These are phyloP conservation scores for Talaromyces atroroseus DNA, from an alignment of 2,329 filamentous ascomycete genomes.

Conservation along the genomic window DNA sequence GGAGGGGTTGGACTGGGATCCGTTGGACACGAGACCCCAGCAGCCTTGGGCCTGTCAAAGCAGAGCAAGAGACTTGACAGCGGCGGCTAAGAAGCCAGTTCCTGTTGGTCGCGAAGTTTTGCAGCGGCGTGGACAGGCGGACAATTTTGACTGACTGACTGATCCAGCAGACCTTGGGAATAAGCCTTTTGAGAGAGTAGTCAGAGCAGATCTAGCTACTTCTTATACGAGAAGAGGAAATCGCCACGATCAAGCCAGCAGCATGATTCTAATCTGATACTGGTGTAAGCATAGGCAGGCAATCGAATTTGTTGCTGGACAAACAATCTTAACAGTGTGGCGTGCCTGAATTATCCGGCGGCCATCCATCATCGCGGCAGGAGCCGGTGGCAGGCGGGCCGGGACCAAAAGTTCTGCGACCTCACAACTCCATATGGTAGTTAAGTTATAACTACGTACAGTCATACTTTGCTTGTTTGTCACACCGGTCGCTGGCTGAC, in stretches of 20 bases:
- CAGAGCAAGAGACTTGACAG: not conserved
- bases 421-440: no score
- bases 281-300: no score
- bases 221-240: not conserved
- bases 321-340: not conserved
- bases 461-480: no score
- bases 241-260: no score
- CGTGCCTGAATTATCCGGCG: not conserved
- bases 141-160: slow-evolving; percentile 4
- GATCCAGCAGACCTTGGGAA: not conserved
- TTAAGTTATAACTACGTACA: no score
- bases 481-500: not conserved
- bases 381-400: no score
- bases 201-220: not conserved
- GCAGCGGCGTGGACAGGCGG: not conserved
- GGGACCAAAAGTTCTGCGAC: no score
- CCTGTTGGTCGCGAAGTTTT: not conserved
- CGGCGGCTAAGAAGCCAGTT: slow-evolving; percentile 2
- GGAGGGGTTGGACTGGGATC: slow-evolving; percentile 5
- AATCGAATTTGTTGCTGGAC: not conserved
- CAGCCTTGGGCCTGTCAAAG: slow-evolving; percentile 1
- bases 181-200: not conserved
- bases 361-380: no score
- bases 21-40: slow-evolving; percentile 9
- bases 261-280: no score